phyloP scores from a whole-genome alignment of 805 yeast species.

The Lachancea cidri region DNA sequence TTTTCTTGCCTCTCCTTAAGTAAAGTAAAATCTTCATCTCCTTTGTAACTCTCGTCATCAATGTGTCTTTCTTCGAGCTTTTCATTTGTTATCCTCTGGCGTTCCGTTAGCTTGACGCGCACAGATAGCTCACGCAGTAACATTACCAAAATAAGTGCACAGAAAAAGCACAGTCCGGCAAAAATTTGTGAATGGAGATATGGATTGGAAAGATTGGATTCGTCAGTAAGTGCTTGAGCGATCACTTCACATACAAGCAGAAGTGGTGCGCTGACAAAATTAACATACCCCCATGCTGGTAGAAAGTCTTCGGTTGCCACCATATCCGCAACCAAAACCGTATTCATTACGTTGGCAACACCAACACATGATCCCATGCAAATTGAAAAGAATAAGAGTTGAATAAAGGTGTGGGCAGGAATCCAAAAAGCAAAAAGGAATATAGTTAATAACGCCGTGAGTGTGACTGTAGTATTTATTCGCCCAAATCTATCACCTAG shows the following conservation, averaged over 20 bases:
- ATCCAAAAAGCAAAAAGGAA: conserved; percentile 47
- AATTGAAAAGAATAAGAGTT: conserved; percentile 39
- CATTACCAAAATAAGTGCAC: conserved; percentile 39
- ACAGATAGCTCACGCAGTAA: conserved; percentile 51
- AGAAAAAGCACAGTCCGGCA: conserved; percentile 47
- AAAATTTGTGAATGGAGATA: conserved; percentile 57
- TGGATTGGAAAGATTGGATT: conserved; percentile 34
- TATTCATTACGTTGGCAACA: conserved; percentile 40
- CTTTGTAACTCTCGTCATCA: conserved; percentile 4
- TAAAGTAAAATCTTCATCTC: conserved; percentile 4
- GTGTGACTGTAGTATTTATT: conserved; percentile 39
- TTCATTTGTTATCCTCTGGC: conserved; percentile 2
- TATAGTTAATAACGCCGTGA: conserved; percentile 34
- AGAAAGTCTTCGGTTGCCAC: conserved; percentile 35
- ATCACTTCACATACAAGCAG: conserved; percentile 49
- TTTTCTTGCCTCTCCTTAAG: conserved; percentile 13
- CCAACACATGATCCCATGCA: conserved; percentile 44
- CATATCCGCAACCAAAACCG: conserved; percentile 40
- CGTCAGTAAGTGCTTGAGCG: conserved; percentile 44
- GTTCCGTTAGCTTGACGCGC: conserved; percentile 32
- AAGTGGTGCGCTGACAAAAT: conserved; percentile 28
- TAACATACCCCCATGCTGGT: conserved; percentile 37
- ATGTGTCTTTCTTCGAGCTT: conserved; percentile 10
- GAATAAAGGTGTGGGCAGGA: conserved; percentile 38
- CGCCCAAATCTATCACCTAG: conserved; percentile 43